Evolutionary conservation across 2,329 filamentous ascomycete species (phyloP), one percentile per base, ranked within the genome.

Genomic region (Chaetothyriales sp.): DNA sequence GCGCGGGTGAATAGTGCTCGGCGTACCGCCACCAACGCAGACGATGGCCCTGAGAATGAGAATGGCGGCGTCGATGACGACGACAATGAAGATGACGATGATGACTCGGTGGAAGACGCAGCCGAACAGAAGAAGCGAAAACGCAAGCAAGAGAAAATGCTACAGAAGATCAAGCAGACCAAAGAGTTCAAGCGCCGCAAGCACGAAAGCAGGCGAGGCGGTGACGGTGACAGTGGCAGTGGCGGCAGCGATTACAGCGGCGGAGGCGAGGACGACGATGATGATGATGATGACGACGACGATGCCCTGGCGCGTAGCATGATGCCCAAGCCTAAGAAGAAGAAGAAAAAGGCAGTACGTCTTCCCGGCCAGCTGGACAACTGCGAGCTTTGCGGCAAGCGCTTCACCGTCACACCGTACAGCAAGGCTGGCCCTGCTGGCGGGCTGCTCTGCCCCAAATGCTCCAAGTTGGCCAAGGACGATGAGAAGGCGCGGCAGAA

Each of bases 341-440:
- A 7, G 28, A 32, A 39, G 32, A 39, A 39, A 15, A 39, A 39
- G 32, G 32, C 10, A 5, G 32, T 39, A 15, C 32, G 32, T 5
- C 64, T 82, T n/a, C 85, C 87, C 1, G 88, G 86, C 2, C 90
- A 96, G 65, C 78, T 90, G 62, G 87, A 85, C 56, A 89, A 95
- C 58, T 96, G 90, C 63, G 87, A 85, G 55, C 70, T 81, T 2
- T 96, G 90, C 65, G 75, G 77, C 44, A 94, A 92, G 55, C 81
- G 88, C 39, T 96, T 96, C 63, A 95, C 87, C 0, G 89, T 96
- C 20, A 95, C 90, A 0, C 77, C 86, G 0, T 95, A 95, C 68
- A 88, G 84, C 55, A 83, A 87, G 57, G 77, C 81, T 25, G 87
- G 85, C 0, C 84, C 86, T 0, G 74, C 83, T n/a, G 89, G 89